Percentiles rank a stretch among this genome's conserved stretches.
Evolutionary conservation across 805 yeast genomes (phyloP).

Genomic region (Spathaspora gorwiae): DNA sequence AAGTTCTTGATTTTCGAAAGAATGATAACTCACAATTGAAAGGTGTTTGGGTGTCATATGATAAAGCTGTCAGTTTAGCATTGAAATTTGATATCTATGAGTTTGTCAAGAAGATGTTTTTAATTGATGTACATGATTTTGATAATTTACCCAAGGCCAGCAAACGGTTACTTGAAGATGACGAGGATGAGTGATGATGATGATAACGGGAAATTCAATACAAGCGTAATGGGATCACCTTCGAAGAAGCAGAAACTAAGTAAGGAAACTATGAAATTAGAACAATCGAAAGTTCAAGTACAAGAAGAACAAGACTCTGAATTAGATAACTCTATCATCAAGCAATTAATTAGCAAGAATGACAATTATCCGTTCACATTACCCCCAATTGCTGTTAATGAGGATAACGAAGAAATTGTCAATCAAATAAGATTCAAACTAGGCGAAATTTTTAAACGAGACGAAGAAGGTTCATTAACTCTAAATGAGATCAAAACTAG

Average conservation of each 20-base stretch:
- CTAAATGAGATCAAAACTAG: slow-evolving; percentile 19
- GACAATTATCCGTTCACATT: slow-evolving; percentile 33
- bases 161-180: slow-evolving; percentile 14
- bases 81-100: slow-evolving; percentile 37
- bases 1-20: slow-evolving; percentile 25
- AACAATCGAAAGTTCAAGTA: not conserved
- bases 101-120: slow-evolving; percentile 30
- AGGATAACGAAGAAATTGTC: slow-evolving; percentile 21
- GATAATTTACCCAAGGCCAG: slow-evolving; percentile 29
- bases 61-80: slow-evolving; percentile 37
- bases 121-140: slow-evolving; percentile 43
- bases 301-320: not conserved
- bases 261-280: not conserved
- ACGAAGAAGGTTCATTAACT: slow-evolving; percentile 17
- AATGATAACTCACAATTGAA: slow-evolving; percentile 23
- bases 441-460: slow-evolving; percentile 33
- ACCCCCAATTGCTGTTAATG: slow-evolving; percentile 20
- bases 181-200: slow-evolving; percentile 9
- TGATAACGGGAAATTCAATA: slow-evolving; percentile 1
- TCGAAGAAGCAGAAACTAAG: slow-evolving; percentile 23
- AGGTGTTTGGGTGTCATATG: slow-evolving; percentile 43
- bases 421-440: slow-evolving; percentile 30
- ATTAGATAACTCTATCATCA: slow-evolving; percentile 1
- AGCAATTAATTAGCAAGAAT: slow-evolving; percentile 14
- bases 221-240: slow-evolving; percentile 25